Conservation (phyloP, 305 asterid species). For the Rubia occidens region DNA sequence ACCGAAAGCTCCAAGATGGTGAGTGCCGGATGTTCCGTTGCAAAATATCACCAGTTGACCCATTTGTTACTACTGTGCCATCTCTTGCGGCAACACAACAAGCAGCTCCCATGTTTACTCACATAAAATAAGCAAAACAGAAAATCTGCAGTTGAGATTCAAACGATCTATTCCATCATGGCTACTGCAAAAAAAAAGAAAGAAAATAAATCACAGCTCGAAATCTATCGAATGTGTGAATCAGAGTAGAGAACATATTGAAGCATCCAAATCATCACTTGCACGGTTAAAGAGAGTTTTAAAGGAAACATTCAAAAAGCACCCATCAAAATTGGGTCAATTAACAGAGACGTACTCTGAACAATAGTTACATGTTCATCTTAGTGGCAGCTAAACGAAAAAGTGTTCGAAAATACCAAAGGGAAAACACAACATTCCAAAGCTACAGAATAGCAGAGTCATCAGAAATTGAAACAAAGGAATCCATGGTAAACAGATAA, state of each 20-base stretch:
- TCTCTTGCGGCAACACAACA: slow-evolving; percentile 89
- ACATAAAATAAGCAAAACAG: slow-evolving; percentile 21
- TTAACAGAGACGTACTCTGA: too few species aligned
- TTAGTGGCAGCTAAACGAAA: neutral
- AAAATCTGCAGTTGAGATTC: slow-evolving; percentile 20
- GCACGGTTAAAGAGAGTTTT: neutral
- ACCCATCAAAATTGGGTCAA: neutral
- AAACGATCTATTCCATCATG: slow-evolving; percentile 26
- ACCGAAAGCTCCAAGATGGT: slow-evolving; percentile 91
- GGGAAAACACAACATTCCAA: neutral
- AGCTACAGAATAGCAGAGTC: neutral
- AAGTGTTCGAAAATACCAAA: neutral
- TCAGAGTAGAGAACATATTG: neutral
- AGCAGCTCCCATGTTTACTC: slow-evolving; percentile 84
- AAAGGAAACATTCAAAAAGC: neutral
- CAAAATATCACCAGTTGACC: slow-evolving; percentile 46
- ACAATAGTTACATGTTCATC: neutral
- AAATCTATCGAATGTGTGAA: neutral
- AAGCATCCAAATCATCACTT: neutral
- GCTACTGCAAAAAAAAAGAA: slow-evolving; percentile 12
- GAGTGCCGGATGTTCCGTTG: slow-evolving; percentile 68
- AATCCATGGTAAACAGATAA: too few species aligned
- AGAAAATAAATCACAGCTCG: neutral
- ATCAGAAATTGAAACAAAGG: too few species aligned
- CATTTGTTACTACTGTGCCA: slow-evolving; percentile 34